phyloP scores from a whole-genome alignment of 177 flowering plant species.

The Vitis hybrid region DNA sequence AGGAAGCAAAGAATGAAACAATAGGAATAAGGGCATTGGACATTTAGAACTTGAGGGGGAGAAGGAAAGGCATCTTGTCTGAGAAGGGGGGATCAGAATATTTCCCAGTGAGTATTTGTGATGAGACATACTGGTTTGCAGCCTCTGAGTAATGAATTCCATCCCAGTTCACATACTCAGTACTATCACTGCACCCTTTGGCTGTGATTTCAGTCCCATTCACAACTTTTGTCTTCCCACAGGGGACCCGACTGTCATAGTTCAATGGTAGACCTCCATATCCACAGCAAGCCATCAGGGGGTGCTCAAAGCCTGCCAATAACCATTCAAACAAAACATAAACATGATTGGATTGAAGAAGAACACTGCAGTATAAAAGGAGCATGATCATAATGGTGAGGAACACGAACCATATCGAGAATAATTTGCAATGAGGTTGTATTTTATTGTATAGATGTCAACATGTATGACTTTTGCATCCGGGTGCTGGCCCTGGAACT shows the following conservation, averaged over 20 bases:
- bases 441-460: constrained; percentile 27
- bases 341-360: too few species aligned
- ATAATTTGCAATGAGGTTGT: constrained; percentile 25
- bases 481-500: constrained; percentile 13
- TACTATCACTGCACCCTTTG: constrained; percentile 51
- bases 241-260: constrained; percentile 52
- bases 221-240: constrained; percentile 54
- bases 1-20: too few species aligned
- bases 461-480: constrained; percentile 18
- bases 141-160: constrained; percentile 89
- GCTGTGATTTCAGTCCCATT: constrained; percentile 66
- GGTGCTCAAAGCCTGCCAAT: constrained; percentile 41
- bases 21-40: too few species aligned
- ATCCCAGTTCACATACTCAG: constrained; percentile 77
- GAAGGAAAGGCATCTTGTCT: too few species aligned
- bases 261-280: constrained; percentile 79
- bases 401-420: constrained; percentile 16
- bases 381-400: too few species aligned
- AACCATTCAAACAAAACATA: background rate
- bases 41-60: too few species aligned
- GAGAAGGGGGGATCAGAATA: constrained; percentile 58
- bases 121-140: constrained; percentile 63
- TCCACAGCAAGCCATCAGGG: constrained; percentile 73
- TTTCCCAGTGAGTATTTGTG: constrained; percentile 79
- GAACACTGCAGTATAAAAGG: too few species aligned